A percentile compares a stretch with the other conserved stretches of the same genome.
Conservation (phyloP, 2,329 filamentous ascomycete genomes). For the Neonectria ditissima region DNA sequence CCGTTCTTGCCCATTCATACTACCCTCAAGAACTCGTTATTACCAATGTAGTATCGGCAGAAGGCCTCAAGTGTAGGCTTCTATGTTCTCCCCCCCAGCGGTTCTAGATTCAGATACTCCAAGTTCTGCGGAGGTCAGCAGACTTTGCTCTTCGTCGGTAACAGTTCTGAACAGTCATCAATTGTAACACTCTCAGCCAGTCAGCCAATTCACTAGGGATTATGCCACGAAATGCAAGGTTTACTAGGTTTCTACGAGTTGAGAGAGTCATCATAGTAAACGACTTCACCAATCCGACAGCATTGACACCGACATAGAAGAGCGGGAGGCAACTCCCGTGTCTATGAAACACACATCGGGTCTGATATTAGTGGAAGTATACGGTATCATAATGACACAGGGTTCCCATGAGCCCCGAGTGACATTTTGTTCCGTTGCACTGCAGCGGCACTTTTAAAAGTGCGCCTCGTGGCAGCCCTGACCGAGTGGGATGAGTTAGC, state of each 20-base stretch:
- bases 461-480: conserved; percentile 8
- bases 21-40: background rate
- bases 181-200: background rate
- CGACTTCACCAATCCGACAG: background rate
- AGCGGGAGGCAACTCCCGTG: background rate
- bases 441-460: background rate
- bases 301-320: background rate
- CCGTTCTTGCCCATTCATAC: background rate
- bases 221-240: background rate
- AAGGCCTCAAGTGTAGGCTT: background rate
- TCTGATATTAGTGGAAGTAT: background rate
- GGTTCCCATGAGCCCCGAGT: background rate
- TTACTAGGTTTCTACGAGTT: background rate
- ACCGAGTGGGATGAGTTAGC: background rate
- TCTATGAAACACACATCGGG: background rate
- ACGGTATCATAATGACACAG: background rate
- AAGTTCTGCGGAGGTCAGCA: background rate
- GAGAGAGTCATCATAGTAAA: background rate
- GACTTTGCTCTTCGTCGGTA: background rate
- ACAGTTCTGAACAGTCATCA: background rate
- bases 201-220: background rate
- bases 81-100: background rate
- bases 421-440: background rate
- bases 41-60: background rate
- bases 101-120: background rate